Base-by-base conservation (phyloP, 2,329 filamentous ascomycete genomes). In the Aspergillus transmontanensis region DNA sequence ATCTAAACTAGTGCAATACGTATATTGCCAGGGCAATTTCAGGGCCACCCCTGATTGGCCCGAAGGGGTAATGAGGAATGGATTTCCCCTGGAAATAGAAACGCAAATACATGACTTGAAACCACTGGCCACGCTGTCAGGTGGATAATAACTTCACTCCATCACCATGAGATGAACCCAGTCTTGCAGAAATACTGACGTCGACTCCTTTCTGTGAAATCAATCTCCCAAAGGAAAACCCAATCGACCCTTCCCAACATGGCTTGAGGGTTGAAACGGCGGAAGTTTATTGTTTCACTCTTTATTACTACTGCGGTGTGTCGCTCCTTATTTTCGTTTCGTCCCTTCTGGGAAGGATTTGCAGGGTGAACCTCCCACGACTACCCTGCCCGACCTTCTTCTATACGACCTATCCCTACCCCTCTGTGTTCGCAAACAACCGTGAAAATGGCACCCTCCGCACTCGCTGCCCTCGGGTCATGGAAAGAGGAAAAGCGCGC, bases 401-500 rank as follows among this genome's bases (percentile, higher is more conserved):
- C 11, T 46, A 21, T 48, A 48, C 45, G 11, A 26, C 21, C 21
- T 9, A 16, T 16, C 21, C 21, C 21, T 16, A 23, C 21, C 11
- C 23, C 10, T 28, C 45, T 28, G 45, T 28, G 14, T 46, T 21
- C 43, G 14, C 19, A 54, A 36, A 32, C 11, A 21, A 36, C 7
- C 6, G 3, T 7, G n/a, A 59, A 36, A 6, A 59, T 59, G 58
- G 28, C 26, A 11, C 36, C 58, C 1, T 34, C 48, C 12, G 45
- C 34, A 9, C 48, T 59, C 12, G 34, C 36, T 9, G 14, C 46
- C 26, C 23, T 59, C 46, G 46, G 57, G 21, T 12, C 50, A 23
- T 28, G 14, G 41, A 59, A 53, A 41, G 51, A 57, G 21, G 41
- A 32, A 56, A 60, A 54, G 51, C 51, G 51, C 21, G 23, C 14